Base-by-base conservation (phyloP, 2,329 filamentous ascomycete genomes). In the Arthrocladium fulminans region DNA sequence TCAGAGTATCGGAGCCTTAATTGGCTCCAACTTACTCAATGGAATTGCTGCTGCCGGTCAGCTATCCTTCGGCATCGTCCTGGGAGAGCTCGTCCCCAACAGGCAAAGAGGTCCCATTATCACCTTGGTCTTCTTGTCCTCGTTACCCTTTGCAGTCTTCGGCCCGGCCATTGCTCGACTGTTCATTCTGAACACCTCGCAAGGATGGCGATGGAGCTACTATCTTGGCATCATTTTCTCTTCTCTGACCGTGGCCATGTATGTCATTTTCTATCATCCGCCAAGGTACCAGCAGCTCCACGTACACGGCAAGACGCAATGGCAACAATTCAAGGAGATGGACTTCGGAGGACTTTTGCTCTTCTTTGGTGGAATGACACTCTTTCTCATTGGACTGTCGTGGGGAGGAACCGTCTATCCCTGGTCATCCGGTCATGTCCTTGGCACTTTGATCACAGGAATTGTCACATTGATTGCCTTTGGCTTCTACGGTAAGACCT, bases 151-250 rank as follows among this genome's bases (percentile, higher is more conserved):
- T 29, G 55, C 56, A 5, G 54, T 48, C 12, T 61, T 63, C 24
- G 73, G 72, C 0, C 71, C 72, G 17, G 60, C 73, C 37, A 71
- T 76, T 47, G 72, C 72, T 2, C 63, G 68, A n/a, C 57, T 62
- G 2, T 64, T 75, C 27, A 66, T 71, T 48, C 45, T 63, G 25
- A 63, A 71, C 44, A 73, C 70, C 1, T 55, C 52, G 3, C 57
- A 62, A 4, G 59, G 62, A 17, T 76, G 73, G 73, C 63, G 73
- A 30, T 74, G 72, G 70, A 67, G 61, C 46, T 77, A 72, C 57
- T 75, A 72, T 54, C 55, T 76, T 3, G 68, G 67, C 48, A 69
- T 71, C 54, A 70, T 73, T 45, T 61, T 71, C 48, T 65, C 63
- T 29, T 63, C 61, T n/a, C 49, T 71, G 19, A 61, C 67, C 9